These are phyloP conservation scores for Baeospora myosura DNA, from an alignment of 1,284 basidiomycete species.

Conservation along the genomic window DNA sequence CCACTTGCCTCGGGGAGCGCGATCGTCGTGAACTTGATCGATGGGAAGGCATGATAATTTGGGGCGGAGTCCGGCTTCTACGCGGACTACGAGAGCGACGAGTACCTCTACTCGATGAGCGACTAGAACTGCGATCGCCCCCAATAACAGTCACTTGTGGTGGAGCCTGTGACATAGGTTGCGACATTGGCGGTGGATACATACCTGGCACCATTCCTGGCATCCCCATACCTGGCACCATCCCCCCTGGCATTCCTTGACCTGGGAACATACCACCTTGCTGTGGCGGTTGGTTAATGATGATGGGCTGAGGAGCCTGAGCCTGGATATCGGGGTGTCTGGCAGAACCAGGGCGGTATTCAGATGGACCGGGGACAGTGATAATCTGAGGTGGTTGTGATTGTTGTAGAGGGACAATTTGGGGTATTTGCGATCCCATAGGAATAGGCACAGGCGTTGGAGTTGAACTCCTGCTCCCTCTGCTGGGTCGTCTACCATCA, in stretches of 20 bases:
- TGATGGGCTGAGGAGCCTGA: too few relatives aligned
- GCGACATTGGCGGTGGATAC: too few relatives aligned
- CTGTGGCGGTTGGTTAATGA: too few relatives aligned
- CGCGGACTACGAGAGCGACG: constrained; percentile 6
- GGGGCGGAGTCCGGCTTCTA: constrained; percentile 3
- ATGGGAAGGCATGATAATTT: not conserved
- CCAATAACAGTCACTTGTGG: not conserved
- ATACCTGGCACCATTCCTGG: constrained; percentile 3
- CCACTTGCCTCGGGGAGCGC: not conserved
- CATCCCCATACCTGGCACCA: not conserved
- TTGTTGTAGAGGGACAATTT: not conserved
- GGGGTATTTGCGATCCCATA: not conserved
- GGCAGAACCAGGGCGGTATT: not conserved
- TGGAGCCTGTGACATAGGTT: not conserved
- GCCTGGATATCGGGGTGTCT: too few relatives aligned
- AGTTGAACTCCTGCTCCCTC: too few relatives aligned
- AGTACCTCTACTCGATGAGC: not conserved
- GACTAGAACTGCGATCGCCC: not conserved
- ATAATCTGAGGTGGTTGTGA: constrained; percentile 4
- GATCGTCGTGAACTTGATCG: constrained; percentile 3
- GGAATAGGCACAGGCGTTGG: not conserved
- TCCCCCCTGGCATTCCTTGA: not conserved
- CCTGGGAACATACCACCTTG: too few relatives aligned
- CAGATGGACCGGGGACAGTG: constrained; percentile 6
- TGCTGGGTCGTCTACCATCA: too few relatives aligned